phyloP scores from a whole-genome alignment of 2,329 filamentous ascomycete species.

The Scytalidium lignicola region DNA sequence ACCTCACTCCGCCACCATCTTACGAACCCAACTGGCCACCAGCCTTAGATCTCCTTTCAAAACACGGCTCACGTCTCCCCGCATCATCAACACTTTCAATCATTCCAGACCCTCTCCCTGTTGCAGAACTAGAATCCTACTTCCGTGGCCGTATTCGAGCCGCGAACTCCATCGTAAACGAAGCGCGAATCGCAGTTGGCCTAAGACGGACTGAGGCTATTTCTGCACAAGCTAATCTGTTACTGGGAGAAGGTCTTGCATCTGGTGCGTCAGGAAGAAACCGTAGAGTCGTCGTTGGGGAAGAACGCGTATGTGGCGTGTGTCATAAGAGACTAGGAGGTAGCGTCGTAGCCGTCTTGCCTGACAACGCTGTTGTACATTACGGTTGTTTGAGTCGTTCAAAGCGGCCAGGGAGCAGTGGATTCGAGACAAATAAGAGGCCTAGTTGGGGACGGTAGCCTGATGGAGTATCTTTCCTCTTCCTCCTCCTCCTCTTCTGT shows the following conservation, averaged over 20 bases:
- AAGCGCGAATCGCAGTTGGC: conserved; percentile 70
- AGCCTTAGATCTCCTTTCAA: conserved; percentile 81
- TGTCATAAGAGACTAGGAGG: conserved; percentile 91
- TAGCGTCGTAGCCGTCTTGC: conserved; percentile 84
- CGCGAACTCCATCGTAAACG: conserved; percentile 76
- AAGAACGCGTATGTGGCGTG: conserved; percentile 85
- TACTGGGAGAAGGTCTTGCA: conserved; percentile 63
- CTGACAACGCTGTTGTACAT: conserved; percentile 77
- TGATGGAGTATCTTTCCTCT: neutral
- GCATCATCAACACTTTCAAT: conserved; percentile 80
- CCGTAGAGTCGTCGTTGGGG: conserved; percentile 71
- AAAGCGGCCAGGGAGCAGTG: conserved; percentile 18
- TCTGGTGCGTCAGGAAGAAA: conserved; percentile 52
- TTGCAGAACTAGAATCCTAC: conserved; percentile 79
- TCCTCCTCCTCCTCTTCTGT: neutral
- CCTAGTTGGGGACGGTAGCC: neutral
- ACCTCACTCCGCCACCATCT: conserved; percentile 73
- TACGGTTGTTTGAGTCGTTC: conserved; percentile 66
- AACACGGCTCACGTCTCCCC: conserved; percentile 86
- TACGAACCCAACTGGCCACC: conserved; percentile 69
- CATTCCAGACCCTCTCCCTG: conserved; percentile 74
- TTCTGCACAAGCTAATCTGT: conserved; percentile 66
- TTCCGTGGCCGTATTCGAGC: conserved; percentile 86
- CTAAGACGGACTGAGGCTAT: conserved; percentile 75
- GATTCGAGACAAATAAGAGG: conserved; percentile 9